Conservation (phyloP, 495 filamentous ascomycete genomes). For the Wilcoxina mikolae region DNA sequence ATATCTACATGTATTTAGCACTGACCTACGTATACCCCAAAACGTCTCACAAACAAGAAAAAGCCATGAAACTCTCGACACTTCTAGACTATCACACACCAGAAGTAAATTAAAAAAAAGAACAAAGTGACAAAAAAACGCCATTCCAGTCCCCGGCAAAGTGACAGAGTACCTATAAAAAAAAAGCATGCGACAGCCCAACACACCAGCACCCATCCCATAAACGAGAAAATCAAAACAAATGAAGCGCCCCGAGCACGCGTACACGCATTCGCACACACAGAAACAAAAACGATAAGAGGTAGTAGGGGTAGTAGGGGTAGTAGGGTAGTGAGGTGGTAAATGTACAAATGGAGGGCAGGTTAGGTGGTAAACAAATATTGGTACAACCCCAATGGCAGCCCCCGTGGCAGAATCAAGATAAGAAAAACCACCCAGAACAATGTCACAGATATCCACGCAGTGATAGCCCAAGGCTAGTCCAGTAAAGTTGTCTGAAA, state of each 20-base stretch:
- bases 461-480: neutral
- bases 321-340: too few species aligned
- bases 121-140: neutral
- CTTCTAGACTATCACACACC: too few species aligned
- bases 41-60: too few species aligned
- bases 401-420: neutral
- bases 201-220: too few species aligned
- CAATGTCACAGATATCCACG: neutral
- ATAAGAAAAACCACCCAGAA: neutral
- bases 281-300: neutral
- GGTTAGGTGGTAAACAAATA: too few species aligned
- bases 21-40: too few species aligned
- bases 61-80: too few species aligned
- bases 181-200: too few species aligned
- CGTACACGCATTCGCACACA: neutral
- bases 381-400: neutral
- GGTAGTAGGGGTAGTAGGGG: too few species aligned
- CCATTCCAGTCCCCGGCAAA: neutral
- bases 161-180: neutral
- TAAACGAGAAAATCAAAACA: too few species aligned
- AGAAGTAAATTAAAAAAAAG: slow-evolving; percentile 6
- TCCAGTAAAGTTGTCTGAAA: neutral
- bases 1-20: too few species aligned
- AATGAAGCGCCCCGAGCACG: slow-evolving; percentile 11
- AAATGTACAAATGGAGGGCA: too few species aligned